Conservation (phyloP, 306 rosid species). For the Cicer pinnatifidum region DNA sequence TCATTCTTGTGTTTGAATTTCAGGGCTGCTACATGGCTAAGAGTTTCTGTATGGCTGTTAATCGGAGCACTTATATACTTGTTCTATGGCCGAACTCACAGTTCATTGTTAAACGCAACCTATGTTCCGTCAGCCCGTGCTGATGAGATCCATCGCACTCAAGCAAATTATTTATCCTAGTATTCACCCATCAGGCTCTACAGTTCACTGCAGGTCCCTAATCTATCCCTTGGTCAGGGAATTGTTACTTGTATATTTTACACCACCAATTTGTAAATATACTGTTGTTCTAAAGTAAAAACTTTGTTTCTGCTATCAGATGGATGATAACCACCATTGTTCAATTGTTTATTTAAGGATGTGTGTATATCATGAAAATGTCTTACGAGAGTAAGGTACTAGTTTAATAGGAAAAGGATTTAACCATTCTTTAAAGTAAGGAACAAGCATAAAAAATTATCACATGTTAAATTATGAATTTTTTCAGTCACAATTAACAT, state of each 20-base stretch:
- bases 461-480: too few relatives aligned
- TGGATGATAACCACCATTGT: background rate
- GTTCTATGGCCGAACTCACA: slow-evolving; percentile 68
- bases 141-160: slow-evolving; percentile 52
- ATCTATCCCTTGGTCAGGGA: slow-evolving; percentile 15
- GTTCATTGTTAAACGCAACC: slow-evolving; percentile 63
- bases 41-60: slow-evolving; percentile 62
- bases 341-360: slow-evolving; percentile 7
- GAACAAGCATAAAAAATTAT: too few relatives aligned
- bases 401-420: background rate
- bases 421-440: background rate
- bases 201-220: slow-evolving; percentile 9
- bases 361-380: background rate
- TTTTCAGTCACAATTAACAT: too few relatives aligned
- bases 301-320: background rate
- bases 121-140: slow-evolving; percentile 63
- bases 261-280: slow-evolving; percentile 38
- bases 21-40: slow-evolving; percentile 68
- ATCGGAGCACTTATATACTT: slow-evolving; percentile 59
- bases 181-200: slow-evolving; percentile 6
- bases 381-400: background rate
- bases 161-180: slow-evolving; percentile 48
- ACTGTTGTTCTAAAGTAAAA: background rate
- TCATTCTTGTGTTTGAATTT: slow-evolving; percentile 33
- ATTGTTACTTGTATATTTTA: slow-evolving; percentile 21